Evolutionary conservation across 148 eudicot genomes (phyloP).

Genomic region (Dianthus caryophyllus): DNA sequence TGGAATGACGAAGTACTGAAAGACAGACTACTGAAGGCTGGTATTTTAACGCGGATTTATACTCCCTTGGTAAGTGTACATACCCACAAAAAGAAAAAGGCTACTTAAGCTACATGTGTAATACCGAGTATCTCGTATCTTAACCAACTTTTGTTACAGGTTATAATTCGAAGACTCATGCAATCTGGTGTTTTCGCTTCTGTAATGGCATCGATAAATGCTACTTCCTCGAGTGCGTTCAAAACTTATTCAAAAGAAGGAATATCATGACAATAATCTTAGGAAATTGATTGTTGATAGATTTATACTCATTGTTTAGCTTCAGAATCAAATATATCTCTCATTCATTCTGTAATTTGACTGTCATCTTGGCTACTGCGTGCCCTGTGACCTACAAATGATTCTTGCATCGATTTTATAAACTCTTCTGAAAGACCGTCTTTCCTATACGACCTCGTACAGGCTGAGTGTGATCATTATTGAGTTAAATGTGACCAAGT

Average conservation of each 20-base stretch:
- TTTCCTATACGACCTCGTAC: too few species aligned
- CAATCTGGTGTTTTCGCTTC: conserved; percentile 51
- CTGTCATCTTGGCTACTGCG: too few species aligned
- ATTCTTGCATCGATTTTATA: too few species aligned
- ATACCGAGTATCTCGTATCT: neutral
- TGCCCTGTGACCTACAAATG: too few species aligned
- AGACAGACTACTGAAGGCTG: conserved; percentile 36
- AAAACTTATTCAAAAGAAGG: neutral
- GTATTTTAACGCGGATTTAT: conserved; percentile 51
- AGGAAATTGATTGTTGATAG: too few species aligned
- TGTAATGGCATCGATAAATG: conserved; percentile 34
- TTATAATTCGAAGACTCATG: conserved; percentile 52
- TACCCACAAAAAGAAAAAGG: neutral
- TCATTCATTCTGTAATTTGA: too few species aligned
- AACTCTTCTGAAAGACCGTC: too few species aligned
- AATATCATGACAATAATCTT: too few species aligned
- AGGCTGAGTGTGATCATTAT: too few species aligned
- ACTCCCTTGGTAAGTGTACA: conserved; percentile 51
- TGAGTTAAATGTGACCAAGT: too few species aligned
- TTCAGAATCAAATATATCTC: too few species aligned
- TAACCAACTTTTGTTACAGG: conserved; percentile 26
- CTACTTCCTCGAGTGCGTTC: conserved; percentile 13
- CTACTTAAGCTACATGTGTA: neutral
- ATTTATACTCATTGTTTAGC: too few species aligned
- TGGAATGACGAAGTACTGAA: conserved; percentile 41